Conservation (phyloP, 768 basidiomycete genomes). For the Suillus spraguei region DNA sequence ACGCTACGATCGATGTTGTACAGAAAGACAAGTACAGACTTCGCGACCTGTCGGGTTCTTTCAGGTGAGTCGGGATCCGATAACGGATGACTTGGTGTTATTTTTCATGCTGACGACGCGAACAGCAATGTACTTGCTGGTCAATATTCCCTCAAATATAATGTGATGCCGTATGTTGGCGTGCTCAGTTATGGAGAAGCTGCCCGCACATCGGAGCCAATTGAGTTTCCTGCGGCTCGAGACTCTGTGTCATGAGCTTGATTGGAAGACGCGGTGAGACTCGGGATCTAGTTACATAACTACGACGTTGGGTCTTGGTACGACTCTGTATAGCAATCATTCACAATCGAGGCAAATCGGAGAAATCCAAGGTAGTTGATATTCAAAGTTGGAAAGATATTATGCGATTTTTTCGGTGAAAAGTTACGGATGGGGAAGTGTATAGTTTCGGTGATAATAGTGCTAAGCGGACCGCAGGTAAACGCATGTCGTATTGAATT, state of each 20-base stretch:
- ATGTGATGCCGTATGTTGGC: slow-evolving; percentile 90
- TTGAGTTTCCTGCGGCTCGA: slow-evolving; percentile 36
- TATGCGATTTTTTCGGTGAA: slow-evolving; percentile 1
- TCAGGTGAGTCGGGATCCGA: slow-evolving; percentile 58
- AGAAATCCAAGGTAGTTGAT: background rate
- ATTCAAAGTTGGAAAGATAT: background rate
- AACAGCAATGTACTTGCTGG: slow-evolving; percentile 66
- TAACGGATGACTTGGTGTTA: slow-evolving; percentile 15
- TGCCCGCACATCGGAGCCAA: slow-evolving; percentile 41
- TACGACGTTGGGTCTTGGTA: slow-evolving; percentile 8
- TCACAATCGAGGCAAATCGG: too few relatives aligned
- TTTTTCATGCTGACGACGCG: slow-evolving; percentile 20
- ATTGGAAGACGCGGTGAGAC: slow-evolving; percentile 19
- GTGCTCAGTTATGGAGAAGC: slow-evolving; percentile 78
- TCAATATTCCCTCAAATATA: slow-evolving; percentile 79
- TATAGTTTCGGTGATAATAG: slow-evolving; percentile 18
- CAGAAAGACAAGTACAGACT: slow-evolving; percentile 83
- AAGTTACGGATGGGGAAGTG: background rate
- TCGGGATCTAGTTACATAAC: slow-evolving; percentile 21
- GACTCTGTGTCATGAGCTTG: slow-evolving; percentile 31
- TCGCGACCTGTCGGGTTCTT: slow-evolving; percentile 70
- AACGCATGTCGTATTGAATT: slow-evolving; percentile 22
- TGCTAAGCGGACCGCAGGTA: slow-evolving; percentile 31
- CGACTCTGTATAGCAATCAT: too few relatives aligned
- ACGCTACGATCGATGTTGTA: slow-evolving; percentile 64